phyloP scores from a whole-genome alignment of 2,329 filamentous ascomycete genomes.

The Arthrinium puccinioides region DNA sequence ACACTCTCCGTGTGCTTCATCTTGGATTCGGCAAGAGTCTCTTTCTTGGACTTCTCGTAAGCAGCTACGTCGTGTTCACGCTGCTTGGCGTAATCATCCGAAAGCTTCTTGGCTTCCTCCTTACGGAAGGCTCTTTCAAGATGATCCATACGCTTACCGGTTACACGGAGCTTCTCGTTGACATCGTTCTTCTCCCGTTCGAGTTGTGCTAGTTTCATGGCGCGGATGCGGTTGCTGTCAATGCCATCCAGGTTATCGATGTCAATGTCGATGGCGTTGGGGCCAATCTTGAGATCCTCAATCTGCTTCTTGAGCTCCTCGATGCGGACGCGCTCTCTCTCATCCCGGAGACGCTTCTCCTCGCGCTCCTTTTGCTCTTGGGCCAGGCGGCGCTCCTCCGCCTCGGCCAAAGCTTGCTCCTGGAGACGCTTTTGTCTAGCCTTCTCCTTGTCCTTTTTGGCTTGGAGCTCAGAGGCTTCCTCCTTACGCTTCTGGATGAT shows the following conservation, averaged over 20 bases:
- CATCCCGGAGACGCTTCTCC: slow-evolving; percentile 74
- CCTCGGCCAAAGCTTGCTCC: slow-evolving; percentile 81
- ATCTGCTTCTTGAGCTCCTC: slow-evolving; percentile 91
- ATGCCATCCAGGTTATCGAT: slow-evolving; percentile 76
- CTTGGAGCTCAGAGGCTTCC: slow-evolving; percentile 80
- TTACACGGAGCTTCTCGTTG: slow-evolving; percentile 82
- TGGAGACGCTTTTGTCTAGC: slow-evolving; percentile 80
- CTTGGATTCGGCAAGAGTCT: slow-evolving; percentile 75
- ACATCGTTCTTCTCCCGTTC: slow-evolving; percentile 98
- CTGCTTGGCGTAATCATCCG: slow-evolving; percentile 78
- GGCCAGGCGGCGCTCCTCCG: slow-evolving; percentile 80
- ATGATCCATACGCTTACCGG: slow-evolving; percentile 93
- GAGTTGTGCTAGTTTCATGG: slow-evolving; percentile 89
- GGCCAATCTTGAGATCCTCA: slow-evolving; percentile 81
- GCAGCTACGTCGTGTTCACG: slow-evolving; percentile 68
- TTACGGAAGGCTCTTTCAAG: slow-evolving; percentile 93
- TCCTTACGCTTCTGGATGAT: slow-evolving; percentile 97
- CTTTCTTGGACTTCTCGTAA: slow-evolving; percentile 71
- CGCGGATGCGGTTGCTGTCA: slow-evolving; percentile 83
- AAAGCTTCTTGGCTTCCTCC: slow-evolving; percentile 88
- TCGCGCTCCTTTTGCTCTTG: slow-evolving; percentile 91
- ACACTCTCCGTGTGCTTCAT: slow-evolving; percentile 88
- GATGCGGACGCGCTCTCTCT: slow-evolving; percentile 83
- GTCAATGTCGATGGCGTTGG: slow-evolving; percentile 70
- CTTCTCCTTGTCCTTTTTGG: slow-evolving; percentile 86